A percentile compares a stretch with the other conserved stretches of the same genome.
Evolutionary conservation across 805 yeast species (phyloP).

Genomic region (Nakazawaea ishiwadae): DNA sequence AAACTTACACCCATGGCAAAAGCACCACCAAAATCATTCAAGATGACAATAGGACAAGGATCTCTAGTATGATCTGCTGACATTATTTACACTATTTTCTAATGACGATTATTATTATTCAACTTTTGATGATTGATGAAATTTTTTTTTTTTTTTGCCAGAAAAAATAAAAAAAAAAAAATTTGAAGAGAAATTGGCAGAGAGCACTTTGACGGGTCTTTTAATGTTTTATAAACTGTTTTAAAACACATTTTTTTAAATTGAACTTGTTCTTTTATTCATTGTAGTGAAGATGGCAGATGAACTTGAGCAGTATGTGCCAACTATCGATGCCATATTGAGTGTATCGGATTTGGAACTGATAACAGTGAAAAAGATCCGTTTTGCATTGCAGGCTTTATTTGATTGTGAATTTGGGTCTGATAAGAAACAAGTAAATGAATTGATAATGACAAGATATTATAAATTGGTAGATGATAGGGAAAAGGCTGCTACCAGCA

Average conservation of each 20-base stretch:
- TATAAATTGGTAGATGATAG: constrained; percentile 38
- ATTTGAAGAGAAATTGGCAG: too few species aligned
- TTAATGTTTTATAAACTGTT: too few species aligned
- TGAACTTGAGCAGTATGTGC: constrained; percentile 31
- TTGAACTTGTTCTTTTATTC: too few species aligned
- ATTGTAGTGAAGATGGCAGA: neutral
- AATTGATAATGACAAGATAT: constrained; percentile 55
- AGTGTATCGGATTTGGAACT: constrained; percentile 65
- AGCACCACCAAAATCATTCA: constrained; percentile 98
- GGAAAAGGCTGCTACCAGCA: constrained; percentile 18
- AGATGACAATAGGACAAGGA: constrained; percentile 95
- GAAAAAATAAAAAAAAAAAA: too few species aligned
- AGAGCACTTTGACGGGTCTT: too few species aligned
- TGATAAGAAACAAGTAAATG: constrained; percentile 53
- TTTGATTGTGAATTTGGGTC: constrained; percentile 50
- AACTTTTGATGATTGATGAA: too few species aligned
- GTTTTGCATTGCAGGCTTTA: constrained; percentile 69
- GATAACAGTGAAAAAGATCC: constrained; percentile 65
- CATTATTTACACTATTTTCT: too few species aligned
- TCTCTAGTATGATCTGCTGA: constrained; percentile 95
- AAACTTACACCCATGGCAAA: constrained; percentile 88
- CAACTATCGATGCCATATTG: constrained; percentile 71
- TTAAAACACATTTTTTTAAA: too few species aligned
- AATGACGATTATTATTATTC: too few species aligned
- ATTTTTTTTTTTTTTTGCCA: too few species aligned